A percentile compares a stretch with the other conserved stretches of the same genome.
Conservation (phyloP, 1,139 yeast genomes). For the Geotrichum citri-aurantii region DNA sequence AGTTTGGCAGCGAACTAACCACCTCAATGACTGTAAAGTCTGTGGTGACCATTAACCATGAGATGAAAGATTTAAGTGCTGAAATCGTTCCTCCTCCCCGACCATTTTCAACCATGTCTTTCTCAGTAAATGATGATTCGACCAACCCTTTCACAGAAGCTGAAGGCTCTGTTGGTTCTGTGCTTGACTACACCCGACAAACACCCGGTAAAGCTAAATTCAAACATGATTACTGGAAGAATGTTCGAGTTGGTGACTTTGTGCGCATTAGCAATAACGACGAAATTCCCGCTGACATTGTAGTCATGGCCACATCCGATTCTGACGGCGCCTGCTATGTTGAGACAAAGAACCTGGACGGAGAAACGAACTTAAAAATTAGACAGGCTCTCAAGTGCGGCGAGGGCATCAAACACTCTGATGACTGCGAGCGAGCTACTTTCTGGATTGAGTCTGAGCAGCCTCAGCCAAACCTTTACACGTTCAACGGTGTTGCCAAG, state of each 20-base stretch:
- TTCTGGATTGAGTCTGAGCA: slow-evolving; percentile 90
- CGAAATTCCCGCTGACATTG: slow-evolving; percentile 88
- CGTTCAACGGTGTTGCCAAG: slow-evolving; percentile 80
- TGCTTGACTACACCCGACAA: slow-evolving; percentile 34
- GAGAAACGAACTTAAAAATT: slow-evolving; percentile 88
- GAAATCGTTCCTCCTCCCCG: slow-evolving; percentile 7
- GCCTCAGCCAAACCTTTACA: slow-evolving; percentile 76
- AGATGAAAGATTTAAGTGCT: slow-evolving; percentile 19
- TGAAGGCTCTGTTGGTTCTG: slow-evolving; percentile 21
- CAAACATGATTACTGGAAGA: slow-evolving; percentile 78
- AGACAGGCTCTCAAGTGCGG: slow-evolving; percentile 73
- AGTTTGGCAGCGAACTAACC: slow-evolving; percentile 23
- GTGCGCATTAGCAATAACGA: slow-evolving; percentile 80
- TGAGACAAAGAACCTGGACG: slow-evolving; percentile 92
- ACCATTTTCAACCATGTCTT: slow-evolving; percentile 7
- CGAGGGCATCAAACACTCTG: slow-evolving; percentile 54
- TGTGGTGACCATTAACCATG: slow-evolving; percentile 14
- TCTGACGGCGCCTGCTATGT: slow-evolving; percentile 86
- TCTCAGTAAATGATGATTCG: slow-evolving; percentile 30
- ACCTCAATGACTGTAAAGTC: slow-evolving; percentile 17
- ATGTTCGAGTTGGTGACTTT: slow-evolving; percentile 81
- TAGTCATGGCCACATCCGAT: slow-evolving; percentile 76
- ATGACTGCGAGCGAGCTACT: slow-evolving; percentile 66
- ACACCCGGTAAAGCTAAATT: slow-evolving; percentile 45
- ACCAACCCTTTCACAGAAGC: slow-evolving; percentile 46